These are phyloP conservation scores for Globisporangium splendens DNA, from an alignment of 352 stramenopile species.

Conservation along the genomic window DNA sequence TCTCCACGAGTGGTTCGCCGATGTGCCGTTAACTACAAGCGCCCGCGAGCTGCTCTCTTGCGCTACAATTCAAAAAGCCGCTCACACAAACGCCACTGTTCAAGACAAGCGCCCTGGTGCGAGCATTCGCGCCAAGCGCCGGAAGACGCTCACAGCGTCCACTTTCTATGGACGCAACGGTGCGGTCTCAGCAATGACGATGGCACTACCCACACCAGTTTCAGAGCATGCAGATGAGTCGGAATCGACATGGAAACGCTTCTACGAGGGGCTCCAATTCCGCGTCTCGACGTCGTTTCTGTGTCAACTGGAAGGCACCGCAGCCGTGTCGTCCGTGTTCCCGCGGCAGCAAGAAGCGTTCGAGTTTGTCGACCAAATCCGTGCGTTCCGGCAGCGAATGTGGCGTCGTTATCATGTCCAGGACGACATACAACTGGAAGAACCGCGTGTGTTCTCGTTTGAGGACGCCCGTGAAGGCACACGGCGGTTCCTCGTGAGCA, in stretches of 20 bases:
- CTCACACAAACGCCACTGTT: not conserved
- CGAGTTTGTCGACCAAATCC: constrained; percentile 67
- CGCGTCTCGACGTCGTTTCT: constrained; percentile 65
- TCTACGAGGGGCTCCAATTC: constrained; percentile 79
- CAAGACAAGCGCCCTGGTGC: not conserved
- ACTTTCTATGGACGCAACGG: constrained; percentile 10
- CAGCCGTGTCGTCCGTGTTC: constrained; percentile 58
- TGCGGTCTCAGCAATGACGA: not conserved
- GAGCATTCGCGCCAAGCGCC: constrained; percentile 4
- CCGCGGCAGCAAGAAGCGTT: constrained; percentile 78
- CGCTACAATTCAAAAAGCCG: not conserved
- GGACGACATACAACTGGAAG: not conserved
- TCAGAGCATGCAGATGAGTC: not conserved
- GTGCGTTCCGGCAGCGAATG: constrained; percentile 30
- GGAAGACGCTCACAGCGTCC: constrained; percentile 8
- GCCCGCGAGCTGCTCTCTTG: constrained; percentile 35
- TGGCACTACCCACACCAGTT: not conserved
- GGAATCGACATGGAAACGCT: constrained; percentile 28
- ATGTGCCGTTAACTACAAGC: constrained; percentile 33
- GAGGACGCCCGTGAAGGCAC: constrained; percentile 66
- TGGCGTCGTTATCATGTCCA: not conserved
- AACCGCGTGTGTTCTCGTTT: constrained; percentile 70
- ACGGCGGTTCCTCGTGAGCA: constrained; percentile 74
- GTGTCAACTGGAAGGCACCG: constrained; percentile 77
- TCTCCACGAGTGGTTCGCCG: constrained; percentile 43